Percentiles rank a stretch among this genome's conserved stretches.
These are phyloP conservation scores for Kluyveromyces aestuarii DNA, from an alignment of 805 yeast species.

Conservation along the genomic window DNA sequence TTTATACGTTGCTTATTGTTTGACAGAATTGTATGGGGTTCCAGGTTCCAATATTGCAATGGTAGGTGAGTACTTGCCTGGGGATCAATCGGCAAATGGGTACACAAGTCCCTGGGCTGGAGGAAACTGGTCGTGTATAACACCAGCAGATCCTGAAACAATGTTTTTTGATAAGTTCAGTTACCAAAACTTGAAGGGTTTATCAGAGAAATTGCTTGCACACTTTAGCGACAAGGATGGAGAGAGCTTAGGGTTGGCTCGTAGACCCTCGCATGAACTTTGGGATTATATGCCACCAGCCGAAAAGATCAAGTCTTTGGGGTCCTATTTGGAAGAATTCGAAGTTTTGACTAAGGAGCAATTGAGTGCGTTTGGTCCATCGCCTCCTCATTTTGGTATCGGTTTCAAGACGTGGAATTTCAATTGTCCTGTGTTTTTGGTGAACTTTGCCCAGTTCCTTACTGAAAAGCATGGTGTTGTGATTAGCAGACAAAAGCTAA, in stretches of 20 bases:
- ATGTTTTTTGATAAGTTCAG: slow-evolving; percentile 48
- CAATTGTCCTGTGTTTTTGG: slow-evolving; percentile 57
- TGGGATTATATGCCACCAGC: slow-evolving; percentile 45
- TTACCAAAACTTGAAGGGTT: slow-evolving; percentile 36
- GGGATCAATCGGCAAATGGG: slow-evolving; percentile 55
- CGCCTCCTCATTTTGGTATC: slow-evolving; percentile 49
- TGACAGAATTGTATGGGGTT: slow-evolving; percentile 35
- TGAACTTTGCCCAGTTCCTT: slow-evolving; percentile 38
- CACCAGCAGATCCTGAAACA: slow-evolving; percentile 46
- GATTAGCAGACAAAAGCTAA: slow-evolving; percentile 37
- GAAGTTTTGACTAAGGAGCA: slow-evolving; percentile 28
- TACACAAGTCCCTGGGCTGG: slow-evolving; percentile 83
- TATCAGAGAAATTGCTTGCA: slow-evolving; percentile 44
- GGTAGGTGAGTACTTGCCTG: slow-evolving; percentile 62
- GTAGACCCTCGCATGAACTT: slow-evolving; percentile 46
- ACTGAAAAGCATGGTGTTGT: slow-evolving; percentile 37
- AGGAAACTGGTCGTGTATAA: slow-evolving; percentile 51
- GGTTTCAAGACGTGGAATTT: slow-evolving; percentile 53
- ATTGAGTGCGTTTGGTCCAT: slow-evolving; percentile 30
- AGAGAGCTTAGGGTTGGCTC: slow-evolving; percentile 43
- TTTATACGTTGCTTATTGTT: slow-evolving; percentile 47
- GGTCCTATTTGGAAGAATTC: slow-evolving; percentile 42
- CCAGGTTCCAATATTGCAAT: slow-evolving; percentile 40
- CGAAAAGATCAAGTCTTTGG: slow-evolving; percentile 39
- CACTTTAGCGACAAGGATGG: slow-evolving; percentile 21